A percentile compares a stretch with the other conserved stretches of the same genome.
phyloP scores from a whole-genome alignment of 495 filamentous ascomycete genomes.

The Penicillium odoratum region DNA sequence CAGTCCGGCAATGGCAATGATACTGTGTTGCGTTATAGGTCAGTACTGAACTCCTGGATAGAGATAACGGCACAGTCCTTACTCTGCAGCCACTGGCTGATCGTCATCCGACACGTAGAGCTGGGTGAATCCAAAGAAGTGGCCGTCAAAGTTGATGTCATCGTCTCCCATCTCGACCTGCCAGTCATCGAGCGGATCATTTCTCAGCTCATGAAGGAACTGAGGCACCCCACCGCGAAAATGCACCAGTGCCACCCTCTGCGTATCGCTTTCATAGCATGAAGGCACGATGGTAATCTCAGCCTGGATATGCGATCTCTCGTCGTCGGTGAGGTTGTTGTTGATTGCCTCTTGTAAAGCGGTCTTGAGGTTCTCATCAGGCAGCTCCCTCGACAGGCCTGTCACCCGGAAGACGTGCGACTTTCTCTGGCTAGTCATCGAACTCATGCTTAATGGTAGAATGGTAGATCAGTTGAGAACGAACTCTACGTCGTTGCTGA shows the following conservation, averaged over 20 bases:
- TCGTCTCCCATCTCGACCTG: slow-evolving; percentile 16
- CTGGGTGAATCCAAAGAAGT: slow-evolving; percentile 20
- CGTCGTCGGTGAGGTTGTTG: slow-evolving; percentile 12
- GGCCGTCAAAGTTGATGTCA: slow-evolving; percentile 14
- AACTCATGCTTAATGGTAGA: slow-evolving; percentile 1
- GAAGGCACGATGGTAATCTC: slow-evolving; percentile 17
- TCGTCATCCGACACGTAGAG: slow-evolving; percentile 13
- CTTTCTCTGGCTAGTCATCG: slow-evolving; percentile 17
- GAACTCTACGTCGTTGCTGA: slow-evolving; percentile 4
- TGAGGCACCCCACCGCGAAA: slow-evolving; percentile 16
- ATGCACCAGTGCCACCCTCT: slow-evolving; percentile 14
- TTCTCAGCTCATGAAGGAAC: slow-evolving; percentile 14
- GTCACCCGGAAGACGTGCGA: slow-evolving; percentile 16
- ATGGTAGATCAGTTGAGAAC: slow-evolving; percentile 5
- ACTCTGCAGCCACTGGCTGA: slow-evolving; percentile 13
- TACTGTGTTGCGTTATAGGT: slow-evolving; percentile 13
- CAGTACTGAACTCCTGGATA: slow-evolving; percentile 3
- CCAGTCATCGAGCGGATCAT: slow-evolving; percentile 12
- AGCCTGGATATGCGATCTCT: slow-evolving; percentile 11
- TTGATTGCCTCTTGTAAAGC: slow-evolving; percentile 12
- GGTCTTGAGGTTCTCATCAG: slow-evolving; percentile 12
- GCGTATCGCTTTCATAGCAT: slow-evolving; percentile 14
- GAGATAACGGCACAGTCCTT: slow-evolving; percentile 10
- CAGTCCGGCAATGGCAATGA: slow-evolving; percentile 37
- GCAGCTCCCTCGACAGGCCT: slow-evolving; percentile 11